Conservation (phyloP, 2,329 filamentous ascomycete species). For the Albifimbria verrucaria region DNA sequence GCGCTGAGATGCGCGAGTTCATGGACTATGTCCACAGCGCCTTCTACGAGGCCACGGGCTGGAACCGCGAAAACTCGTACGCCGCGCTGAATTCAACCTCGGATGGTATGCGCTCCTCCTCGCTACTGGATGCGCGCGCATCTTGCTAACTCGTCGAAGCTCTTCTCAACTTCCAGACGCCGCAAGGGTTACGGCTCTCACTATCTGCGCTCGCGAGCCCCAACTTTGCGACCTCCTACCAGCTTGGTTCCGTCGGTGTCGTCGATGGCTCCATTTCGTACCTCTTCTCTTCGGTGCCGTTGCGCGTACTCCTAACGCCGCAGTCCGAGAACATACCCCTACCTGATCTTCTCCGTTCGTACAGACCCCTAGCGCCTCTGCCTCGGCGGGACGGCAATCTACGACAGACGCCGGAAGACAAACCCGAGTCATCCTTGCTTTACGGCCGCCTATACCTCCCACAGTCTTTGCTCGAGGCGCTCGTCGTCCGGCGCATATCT, state of each 20-base stretch:
- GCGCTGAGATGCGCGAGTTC: slow-evolving; percentile 77
- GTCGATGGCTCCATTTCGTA: slow-evolving; percentile 98
- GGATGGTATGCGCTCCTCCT: slow-evolving; percentile 53
- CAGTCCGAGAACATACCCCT: slow-evolving; percentile 75
- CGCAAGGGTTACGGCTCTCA: slow-evolving; percentile 77
- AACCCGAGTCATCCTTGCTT: slow-evolving; percentile 54
- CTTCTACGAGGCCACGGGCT: slow-evolving; percentile 82
- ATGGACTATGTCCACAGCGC: slow-evolving; percentile 95
- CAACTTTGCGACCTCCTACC: slow-evolving; percentile 93
- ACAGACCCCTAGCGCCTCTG: slow-evolving; percentile 72
- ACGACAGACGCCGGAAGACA: slow-evolving; percentile 19
- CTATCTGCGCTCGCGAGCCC: slow-evolving; percentile 88
- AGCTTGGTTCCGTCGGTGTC: slow-evolving; percentile 81
- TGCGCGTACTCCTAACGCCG: slow-evolving; percentile 61
- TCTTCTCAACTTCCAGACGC: slow-evolving; percentile 84
- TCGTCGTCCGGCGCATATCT: slow-evolving; percentile 76
- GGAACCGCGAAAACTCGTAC: slow-evolving; percentile 92
- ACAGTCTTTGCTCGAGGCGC: slow-evolving; percentile 78
- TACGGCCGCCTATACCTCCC: slow-evolving; percentile 82
- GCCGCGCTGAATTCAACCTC: slow-evolving; percentile 79
- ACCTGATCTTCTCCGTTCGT: slow-evolving; percentile 75
- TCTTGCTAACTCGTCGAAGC: slow-evolving; percentile 45
- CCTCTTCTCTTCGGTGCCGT: slow-evolving; percentile 83
- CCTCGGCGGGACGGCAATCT: slow-evolving; percentile 21
- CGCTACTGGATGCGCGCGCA: not conserved